These are phyloP conservation scores for Aphanomyces invadans DNA, from an alignment of 352 stramenopile genomes.

Conservation along the genomic window DNA sequence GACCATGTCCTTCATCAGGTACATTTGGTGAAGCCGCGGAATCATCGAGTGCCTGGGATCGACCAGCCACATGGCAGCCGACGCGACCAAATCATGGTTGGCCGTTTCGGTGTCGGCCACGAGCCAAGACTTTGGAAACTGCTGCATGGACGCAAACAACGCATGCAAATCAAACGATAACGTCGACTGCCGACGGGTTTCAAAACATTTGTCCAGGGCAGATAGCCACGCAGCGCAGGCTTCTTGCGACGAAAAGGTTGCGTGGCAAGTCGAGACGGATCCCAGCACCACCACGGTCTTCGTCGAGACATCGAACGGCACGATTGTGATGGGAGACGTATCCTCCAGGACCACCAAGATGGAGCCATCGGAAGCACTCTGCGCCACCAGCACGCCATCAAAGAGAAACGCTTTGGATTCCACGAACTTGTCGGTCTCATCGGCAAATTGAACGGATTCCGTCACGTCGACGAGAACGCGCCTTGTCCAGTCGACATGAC, in stretches of 20 bases:
- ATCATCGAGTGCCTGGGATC: neutral
- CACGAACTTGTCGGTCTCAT: neutral
- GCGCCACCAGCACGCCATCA: neutral
- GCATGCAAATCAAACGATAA: slow-evolving; percentile 9
- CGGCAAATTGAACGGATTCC: neutral
- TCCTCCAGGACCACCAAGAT: neutral
- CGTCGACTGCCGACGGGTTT: neutral
- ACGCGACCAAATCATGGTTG: neutral
- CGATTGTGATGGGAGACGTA: neutral
- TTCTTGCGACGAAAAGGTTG: neutral
- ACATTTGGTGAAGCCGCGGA: slow-evolving; percentile 10
- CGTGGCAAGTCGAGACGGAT: neutral
- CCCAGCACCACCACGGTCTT: neutral
- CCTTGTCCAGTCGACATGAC: neutral
- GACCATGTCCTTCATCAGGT: slow-evolving; percentile 23
- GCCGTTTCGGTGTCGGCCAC: slow-evolving; percentile 14
- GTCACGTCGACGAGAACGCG: neutral
- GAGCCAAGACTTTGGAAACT: slow-evolving; percentile 16
- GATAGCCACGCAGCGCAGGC: neutral
- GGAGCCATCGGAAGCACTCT: neutral
- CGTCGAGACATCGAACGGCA: neutral
- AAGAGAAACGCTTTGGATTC: neutral
- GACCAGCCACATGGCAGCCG: slow-evolving; percentile 3
- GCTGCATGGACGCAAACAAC: slow-evolving; percentile 9
- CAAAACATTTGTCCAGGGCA: neutral